Evolutionary conservation across 306 rosid species (phyloP), one percentile per base, ranked within the genome.

Genomic region (Castanospermum australe): DNA sequence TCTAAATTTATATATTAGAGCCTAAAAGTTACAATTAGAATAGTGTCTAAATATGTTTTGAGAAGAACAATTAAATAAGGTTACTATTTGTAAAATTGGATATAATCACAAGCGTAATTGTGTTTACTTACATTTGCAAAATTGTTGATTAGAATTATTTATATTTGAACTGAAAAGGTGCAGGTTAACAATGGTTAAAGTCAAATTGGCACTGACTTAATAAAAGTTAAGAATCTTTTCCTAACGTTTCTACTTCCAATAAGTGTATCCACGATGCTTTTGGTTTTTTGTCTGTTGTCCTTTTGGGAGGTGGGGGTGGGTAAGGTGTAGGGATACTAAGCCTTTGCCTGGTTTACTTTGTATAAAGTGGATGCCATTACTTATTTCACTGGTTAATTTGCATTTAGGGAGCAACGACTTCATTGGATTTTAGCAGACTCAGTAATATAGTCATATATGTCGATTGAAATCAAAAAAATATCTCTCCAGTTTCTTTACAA

Each of bases 251-350:
- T 67, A 36, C 44, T 59, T 67, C 50, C 77, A 25, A 65, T 52
- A 74, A 56, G 47, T 44, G 63, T 20, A 61, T 82, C 45, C 56
- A 76, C 48, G 45, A 39, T 14, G 51, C 21, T 52, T 82, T 76
- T 71, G 79, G 75, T 62, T 70, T 77, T 24, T 83, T 73, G 74
- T 14, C 79, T 32, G 32, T 50, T 83, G 63, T 73, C 44, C 59
- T 79, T 75, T 41, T 39, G 74, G 52, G 52, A 74, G 78, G 81
- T 74, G 87, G 81, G 78, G 78, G 81, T 83, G 61, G 86, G 79
- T 72, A 39, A 73, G 61, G 35, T 45, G 66, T 35, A 65, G 67
- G 72, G 33, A 39, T 66, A 56, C 67, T 66, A 36, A 33, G 25
- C 54, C 21, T 60, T 75, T 66, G 38, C 47, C 50, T 35, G 47